Percentiles rank a stretch among this genome's conserved stretches.
These are phyloP conservation scores for Hyphopichia burtonii DNA, from an alignment of 1,139 yeast genomes.

Conservation along the genomic window DNA sequence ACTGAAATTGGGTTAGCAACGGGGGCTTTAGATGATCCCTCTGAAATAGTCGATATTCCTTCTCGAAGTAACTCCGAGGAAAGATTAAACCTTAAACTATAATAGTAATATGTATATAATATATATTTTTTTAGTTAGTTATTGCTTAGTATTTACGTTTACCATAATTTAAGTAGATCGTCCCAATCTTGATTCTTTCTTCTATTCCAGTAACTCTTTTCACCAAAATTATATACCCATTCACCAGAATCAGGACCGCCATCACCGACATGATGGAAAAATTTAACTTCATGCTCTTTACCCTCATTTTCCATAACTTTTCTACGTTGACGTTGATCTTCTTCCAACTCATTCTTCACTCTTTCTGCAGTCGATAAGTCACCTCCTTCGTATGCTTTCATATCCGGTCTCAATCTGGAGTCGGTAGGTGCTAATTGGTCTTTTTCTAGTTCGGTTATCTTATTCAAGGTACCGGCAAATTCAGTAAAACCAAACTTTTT, in stretches of 20 bases:
- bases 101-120: not conserved
- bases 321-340: constrained; percentile 76
- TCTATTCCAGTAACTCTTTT: constrained; percentile 76
- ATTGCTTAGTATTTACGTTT: not conserved
- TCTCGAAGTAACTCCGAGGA: constrained; percentile 38
- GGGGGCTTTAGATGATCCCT: not conserved
- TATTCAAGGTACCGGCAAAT: constrained; percentile 79
- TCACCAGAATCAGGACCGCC: constrained; percentile 41
- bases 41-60: constrained; percentile 17
- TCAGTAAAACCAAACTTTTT: constrained; percentile 82
- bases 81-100: constrained; percentile 33
- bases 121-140: not conserved
- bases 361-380: constrained; percentile 67
- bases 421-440: constrained; percentile 77
- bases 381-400: constrained; percentile 69
- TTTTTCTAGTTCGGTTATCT: constrained; percentile 68
- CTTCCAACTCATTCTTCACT: constrained; percentile 68
- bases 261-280: constrained; percentile 53
- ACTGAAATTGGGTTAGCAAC: not conserved
- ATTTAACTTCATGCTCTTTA: constrained; percentile 53
- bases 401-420: constrained; percentile 86
- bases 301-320: constrained; percentile 50
- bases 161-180: constrained; percentile 27
- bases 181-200: constrained; percentile 63
- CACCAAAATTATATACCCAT: constrained; percentile 64